Percentiles rank a stretch among this genome's conserved stretches.
Conservation (phyloP, 2,329 filamentous ascomycete genomes). For the Fusarium marasasianum region DNA sequence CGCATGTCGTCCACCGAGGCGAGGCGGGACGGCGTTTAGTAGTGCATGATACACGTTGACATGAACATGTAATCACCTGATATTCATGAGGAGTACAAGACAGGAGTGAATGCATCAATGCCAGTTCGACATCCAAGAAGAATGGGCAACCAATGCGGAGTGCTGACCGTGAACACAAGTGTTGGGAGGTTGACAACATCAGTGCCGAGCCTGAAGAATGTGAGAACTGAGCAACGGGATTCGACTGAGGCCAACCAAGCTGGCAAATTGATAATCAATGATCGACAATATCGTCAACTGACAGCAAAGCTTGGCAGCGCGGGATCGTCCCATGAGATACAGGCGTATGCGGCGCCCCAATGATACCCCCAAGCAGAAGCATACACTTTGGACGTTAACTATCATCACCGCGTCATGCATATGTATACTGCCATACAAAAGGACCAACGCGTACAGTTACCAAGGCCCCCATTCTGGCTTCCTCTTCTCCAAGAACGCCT, state of each 20-base stretch:
- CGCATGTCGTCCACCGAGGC: not conserved
- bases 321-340: not conserved
- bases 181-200: not conserved
- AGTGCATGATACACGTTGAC: not conserved
- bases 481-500: slow-evolving; percentile 45
- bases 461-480: slow-evolving; percentile 27
- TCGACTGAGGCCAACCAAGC: not conserved
- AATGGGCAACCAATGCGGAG: not conserved
- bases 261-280: not conserved
- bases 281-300: not conserved
- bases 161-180: no score
- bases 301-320: not conserved
- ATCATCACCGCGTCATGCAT: not conserved
- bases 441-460: not conserved
- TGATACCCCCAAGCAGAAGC: not conserved
- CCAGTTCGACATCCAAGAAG: no score
- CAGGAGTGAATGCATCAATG: not conserved
- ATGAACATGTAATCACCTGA: not conserved
- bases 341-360: not conserved
- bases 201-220: not conserved
- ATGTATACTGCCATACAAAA: not conserved
- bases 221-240: not conserved
- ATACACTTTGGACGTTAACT: not conserved
- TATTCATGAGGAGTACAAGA: not conserved
- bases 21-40: not conserved